Base-by-base conservation (phyloP, 805 yeast genomes). In the Kodamaea hsintzibuensis region DNA sequence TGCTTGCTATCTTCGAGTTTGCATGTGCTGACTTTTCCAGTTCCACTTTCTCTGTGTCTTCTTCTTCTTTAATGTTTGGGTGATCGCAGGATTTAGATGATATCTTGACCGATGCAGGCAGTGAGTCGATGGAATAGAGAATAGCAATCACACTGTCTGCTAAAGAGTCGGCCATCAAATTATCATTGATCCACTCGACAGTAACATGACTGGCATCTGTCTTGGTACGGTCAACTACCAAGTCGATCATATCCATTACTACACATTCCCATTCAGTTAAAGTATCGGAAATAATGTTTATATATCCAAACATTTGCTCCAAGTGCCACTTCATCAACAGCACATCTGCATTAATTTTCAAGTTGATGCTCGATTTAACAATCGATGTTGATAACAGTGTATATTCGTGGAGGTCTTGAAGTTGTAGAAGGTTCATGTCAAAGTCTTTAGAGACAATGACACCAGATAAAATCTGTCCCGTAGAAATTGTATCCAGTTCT, bases 111-210 rank as follows among this genome's bases (percentile, higher is more conserved):
- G 98, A 90, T 1, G 97, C 96, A 9, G 97, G 97, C 0, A 97
- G 85, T 0, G 97, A 86, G 67, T 95, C 99, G 42, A 93, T 95
- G 45, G 96, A 89, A 70, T 93, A 80, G 33, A 95, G 70, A 39
- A 95, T 91, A 0, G 98, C 97, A 55, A 95, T 82, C 0, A 91
- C 88, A 13, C 97, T 86, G 65, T 95, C 99, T 0, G 99, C 99
- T 57, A 95, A 82, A 0, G 97, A 87, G 64, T 95, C 99, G 56
- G 89, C 92, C 73, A 91, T 83, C 42, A 73, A 62, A 53, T 89
- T 76, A 55, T 91, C 92, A 60, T 96, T 93, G 14, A 84, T 82
- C 99, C 99, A 95, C 68, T 90, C 96, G 12, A 93, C 85, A 0
- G 87, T 80, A 5, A 89, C 85, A 8, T 79, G 60, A 42, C 72